These are phyloP conservation scores for Cladosporium sp. DNA, from an alignment of 2,329 filamentous ascomycete genomes.

Conservation along the genomic window DNA sequence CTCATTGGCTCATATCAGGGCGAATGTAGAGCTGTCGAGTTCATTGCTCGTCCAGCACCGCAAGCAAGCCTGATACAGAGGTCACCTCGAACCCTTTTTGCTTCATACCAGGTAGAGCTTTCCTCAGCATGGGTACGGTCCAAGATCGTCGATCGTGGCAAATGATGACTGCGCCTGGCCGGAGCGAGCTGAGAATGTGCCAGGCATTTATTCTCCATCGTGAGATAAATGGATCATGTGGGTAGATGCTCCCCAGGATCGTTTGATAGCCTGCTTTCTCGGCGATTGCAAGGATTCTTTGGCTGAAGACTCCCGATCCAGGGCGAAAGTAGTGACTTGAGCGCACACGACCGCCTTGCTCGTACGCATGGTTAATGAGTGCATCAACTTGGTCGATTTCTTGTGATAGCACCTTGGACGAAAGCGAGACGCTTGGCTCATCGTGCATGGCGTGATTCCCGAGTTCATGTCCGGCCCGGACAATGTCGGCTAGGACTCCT, in stretches of 20 bases:
- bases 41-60: neutral
- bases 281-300: conserved; percentile 64
- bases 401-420: conserved; percentile 56
- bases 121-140: conserved; percentile 75
- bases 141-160: conserved; percentile 83
- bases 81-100: conserved; percentile 69
- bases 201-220: conserved; percentile 68
- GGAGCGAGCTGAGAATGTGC: conserved; percentile 78
- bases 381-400: conserved; percentile 67
- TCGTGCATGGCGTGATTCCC: conserved; percentile 90
- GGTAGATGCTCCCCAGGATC: conserved; percentile 82
- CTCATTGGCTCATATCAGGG: neutral
- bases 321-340: conserved; percentile 73
- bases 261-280: conserved; percentile 65
- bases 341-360: conserved; percentile 40
- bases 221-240: conserved; percentile 84
- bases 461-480: conserved; percentile 60
- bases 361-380: conserved; percentile 60
- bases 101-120: conserved; percentile 70
- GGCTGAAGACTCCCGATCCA: conserved; percentile 80
- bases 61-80: conserved; percentile 56
- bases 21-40: neutral
- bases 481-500: conserved; percentile 50
- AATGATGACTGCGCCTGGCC: conserved; percentile 76
- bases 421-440: conserved; percentile 67